Evolutionary conservation across 257 asterid species (phyloP), one percentile per base, ranked within the genome.

Genomic region (Capsicum rhomboideum): DNA sequence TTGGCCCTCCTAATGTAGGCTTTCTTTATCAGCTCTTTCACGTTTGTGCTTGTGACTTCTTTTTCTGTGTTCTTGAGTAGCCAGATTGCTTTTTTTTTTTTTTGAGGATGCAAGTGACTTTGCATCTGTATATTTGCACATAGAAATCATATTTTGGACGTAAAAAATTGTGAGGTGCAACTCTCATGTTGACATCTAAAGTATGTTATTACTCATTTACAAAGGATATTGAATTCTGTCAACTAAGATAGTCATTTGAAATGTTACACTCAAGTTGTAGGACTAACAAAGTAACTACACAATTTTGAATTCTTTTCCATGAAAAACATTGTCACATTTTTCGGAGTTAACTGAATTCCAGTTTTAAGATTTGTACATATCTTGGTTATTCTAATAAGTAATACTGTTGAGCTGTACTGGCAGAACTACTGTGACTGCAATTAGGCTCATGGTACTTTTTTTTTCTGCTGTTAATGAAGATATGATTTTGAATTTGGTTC

Each of bases 1-100:
- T 94, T 72, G 98, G 98, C 79, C 98, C 97, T 83, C 95, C 96
- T 78, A 94, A 94, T 85, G 97, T 94, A 80, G 82, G 97, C 84
- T 82, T 59, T 69, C 46, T 79, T 46, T 20, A 31, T 46, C 29
- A 34, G 23, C 14, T 52, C 13, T 54, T 79, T 83, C 21, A 66
- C 13, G 29, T 52, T 64, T 55, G 2, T 84, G 64, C 72, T 31
- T 10, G 14, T 2, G 37, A 49, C 44, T 75, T 26, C 28, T 6
- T 77, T 28, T 2, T n/a, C 21, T 26, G 17, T 50, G 63, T 28
- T 77, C 82, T 77, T 75, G 61, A 26, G 49, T 16, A 28, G 63
- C 46, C 21, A 26, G 46, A 50, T 50, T 11, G 1, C 50, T 52
- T 23, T 74, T 46, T 23, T 0, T 77, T 52, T 23, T 74, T 46